These are phyloP conservation scores for Lophiotrema nucula DNA, from an alignment of 495 filamentous ascomycete genomes.

Conservation along the genomic window DNA sequence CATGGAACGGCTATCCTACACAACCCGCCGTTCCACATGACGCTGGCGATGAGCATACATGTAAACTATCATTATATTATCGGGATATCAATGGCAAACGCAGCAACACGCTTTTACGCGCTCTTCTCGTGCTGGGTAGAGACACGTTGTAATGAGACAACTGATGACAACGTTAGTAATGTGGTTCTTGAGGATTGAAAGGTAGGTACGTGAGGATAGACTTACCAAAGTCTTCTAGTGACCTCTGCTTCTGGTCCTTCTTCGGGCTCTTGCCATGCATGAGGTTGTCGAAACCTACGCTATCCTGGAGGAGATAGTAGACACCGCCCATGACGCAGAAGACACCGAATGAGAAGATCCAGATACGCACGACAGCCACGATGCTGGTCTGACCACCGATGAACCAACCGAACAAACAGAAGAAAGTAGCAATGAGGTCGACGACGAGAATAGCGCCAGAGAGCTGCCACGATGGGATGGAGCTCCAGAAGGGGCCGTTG, in stretches of 20 bases:
- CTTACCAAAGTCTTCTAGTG: conserved; percentile 83
- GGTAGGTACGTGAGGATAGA: conserved; percentile 13
- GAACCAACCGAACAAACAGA: conserved; percentile 82
- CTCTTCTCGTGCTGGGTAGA: conserved; percentile 81
- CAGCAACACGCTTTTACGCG: conserved; percentile 56
- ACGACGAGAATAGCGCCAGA: conserved; percentile 72
- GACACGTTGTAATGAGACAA: conserved; percentile 80
- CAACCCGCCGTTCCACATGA: neutral
- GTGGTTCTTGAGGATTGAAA: neutral
- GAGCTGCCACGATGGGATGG: conserved; percentile 79
- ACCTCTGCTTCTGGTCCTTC: conserved; percentile 70
- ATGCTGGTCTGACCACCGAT: conserved; percentile 64
- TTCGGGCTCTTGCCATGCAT: conserved; percentile 85
- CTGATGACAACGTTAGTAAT: conserved; percentile 45
- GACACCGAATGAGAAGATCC: conserved; percentile 84
- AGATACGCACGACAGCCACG: conserved; percentile 79
- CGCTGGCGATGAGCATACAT: conserved; percentile 7
- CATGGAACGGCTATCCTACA: neutral
- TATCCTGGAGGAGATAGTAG: conserved; percentile 77
- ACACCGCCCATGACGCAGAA: conserved; percentile 67
- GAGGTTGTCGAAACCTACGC: conserved; percentile 77
- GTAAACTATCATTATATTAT: conserved; percentile 29
- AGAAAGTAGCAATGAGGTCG: conserved; percentile 77
- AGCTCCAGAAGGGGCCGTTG: conserved; percentile 82
- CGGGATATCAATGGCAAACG: neutral